Evolutionary conservation across 1,139 yeast species (phyloP).

Genomic region (Taiozyma sp.): DNA sequence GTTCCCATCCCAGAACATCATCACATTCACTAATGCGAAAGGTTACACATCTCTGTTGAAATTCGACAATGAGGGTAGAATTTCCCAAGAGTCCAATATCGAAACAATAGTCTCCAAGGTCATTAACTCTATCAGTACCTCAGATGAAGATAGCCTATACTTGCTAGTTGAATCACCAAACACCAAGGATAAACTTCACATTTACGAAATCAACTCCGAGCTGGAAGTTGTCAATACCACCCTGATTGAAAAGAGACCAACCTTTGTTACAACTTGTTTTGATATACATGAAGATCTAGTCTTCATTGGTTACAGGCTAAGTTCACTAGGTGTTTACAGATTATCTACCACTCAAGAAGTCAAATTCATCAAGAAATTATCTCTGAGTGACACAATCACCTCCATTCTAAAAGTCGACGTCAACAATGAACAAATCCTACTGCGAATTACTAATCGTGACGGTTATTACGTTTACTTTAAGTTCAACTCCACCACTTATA

Average conservation of each 20-base stretch:
- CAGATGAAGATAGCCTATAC: conserved; percentile 26
- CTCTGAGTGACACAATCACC: conserved; percentile 74
- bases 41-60: conserved; percentile 47
- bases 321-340: conserved; percentile 55
- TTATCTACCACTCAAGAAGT: conserved; percentile 26
- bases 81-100: conserved; percentile 11
- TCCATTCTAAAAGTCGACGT: conserved; percentile 38
- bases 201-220: conserved; percentile 33
- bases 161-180: conserved; percentile 63
- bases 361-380: conserved; percentile 40
- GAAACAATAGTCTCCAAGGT: conserved; percentile 37
- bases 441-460: conserved; percentile 55
- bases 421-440: conserved; percentile 14
- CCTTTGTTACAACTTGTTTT: conserved; percentile 58
- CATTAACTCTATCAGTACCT: conserved; percentile 43
- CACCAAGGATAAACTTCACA: conserved; percentile 49
- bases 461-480: conserved; percentile 45
- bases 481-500: conserved; percentile 5
- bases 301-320: conserved; percentile 67
- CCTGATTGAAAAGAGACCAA: conserved; percentile 32
- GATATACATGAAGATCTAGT: conserved; percentile 39
- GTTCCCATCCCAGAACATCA: conserved; percentile 34
- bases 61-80: conserved; percentile 28
- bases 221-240: conserved; percentile 21
- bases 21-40: conserved; percentile 44